Base-by-base conservation (phyloP, 2,329 filamentous ascomycete species). In the Trichoderma guizhouense region DNA sequence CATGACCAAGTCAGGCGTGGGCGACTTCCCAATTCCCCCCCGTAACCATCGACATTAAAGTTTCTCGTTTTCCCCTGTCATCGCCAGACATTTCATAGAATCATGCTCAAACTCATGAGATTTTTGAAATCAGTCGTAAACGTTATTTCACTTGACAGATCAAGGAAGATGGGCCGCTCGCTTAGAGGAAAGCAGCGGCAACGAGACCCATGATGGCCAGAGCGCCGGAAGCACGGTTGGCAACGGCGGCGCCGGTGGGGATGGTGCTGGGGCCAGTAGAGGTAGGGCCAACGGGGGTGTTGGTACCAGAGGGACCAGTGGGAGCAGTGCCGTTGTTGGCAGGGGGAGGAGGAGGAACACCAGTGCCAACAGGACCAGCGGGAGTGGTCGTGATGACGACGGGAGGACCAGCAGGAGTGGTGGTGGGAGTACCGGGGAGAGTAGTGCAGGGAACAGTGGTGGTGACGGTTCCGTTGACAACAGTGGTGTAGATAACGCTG, bases 151-250 rank as follows among this genome's bases (percentile, higher is more conserved):
- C 36, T 65, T 51, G 62, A 61, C 30, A 47, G 62, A 67, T 11
- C 21, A 36, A 36, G 53, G 32, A 69, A 65, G 32, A 21, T 32
- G 7, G 39, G 55, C 30, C 5, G 4, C 61, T 71, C 53, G 26
- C 63, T 82, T 82, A 87, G 68, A 86, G 72, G 71, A 86, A 77
- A 75, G 80, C 83, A 69, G 78, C 83, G 61, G 79, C 83, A 11
- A 81, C 74, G 36, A 84, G 71, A 26, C 83, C 85, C 28, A 82
- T 76, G 14, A 80, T 77, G 7, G 80, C 84, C 28, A 83, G 77
- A 12, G 81, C 76, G 26, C 80, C 79, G 34, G 79, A 80, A 53
- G 77, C 79, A 7, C 74, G 74, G 75, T 81, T 82, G 71, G 74
- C 72, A 32, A 74, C 76, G 12, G 79, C 77, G 60, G 74, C 80